Percentiles rank a stretch among this genome's conserved stretches.
These are phyloP conservation scores for Benincasa hispida DNA, from an alignment of 306 rosid genomes.

Conservation along the genomic window DNA sequence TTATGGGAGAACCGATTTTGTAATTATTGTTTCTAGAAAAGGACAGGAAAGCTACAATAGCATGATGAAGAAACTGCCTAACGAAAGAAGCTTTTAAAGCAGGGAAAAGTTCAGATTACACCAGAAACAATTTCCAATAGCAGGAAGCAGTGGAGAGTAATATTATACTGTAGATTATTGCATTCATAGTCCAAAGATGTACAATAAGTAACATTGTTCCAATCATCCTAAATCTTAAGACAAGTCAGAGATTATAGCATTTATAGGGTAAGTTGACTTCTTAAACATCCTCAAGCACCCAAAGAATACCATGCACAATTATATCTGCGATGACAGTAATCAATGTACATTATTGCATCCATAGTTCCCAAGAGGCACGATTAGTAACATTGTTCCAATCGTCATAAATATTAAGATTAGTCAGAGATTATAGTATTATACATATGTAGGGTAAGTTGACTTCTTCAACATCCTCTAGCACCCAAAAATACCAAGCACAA, in stretches of 20 bases:
- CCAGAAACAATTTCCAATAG: not conserved
- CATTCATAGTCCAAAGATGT: not conserved
- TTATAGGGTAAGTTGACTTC: not conserved
- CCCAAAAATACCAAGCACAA: not conserved
- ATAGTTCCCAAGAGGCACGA: not conserved
- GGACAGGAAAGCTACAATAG: not conserved
- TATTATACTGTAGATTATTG: not conserved
- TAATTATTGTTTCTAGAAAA: not conserved
- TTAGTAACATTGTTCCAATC: not conserved
- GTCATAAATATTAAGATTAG: not conserved
- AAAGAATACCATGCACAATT: not conserved
- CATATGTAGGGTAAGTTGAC: not conserved
- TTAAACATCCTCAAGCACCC: not conserved
- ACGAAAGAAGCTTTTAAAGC: not conserved
- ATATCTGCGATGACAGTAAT: not conserved
- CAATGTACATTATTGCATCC: not conserved
- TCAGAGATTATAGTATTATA: not conserved
- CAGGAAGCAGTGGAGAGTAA: not conserved
- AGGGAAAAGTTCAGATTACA: not conserved
- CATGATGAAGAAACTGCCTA: not conserved
- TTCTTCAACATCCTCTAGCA: not conserved
- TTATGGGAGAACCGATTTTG: not conserved
- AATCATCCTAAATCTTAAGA: not conserved
- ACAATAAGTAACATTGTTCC: not conserved
- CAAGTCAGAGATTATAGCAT: not conserved